These are phyloP conservation scores for Dichotomopilus funicola DNA, from an alignment of 2,329 filamentous ascomycete genomes.

Conservation along the genomic window DNA sequence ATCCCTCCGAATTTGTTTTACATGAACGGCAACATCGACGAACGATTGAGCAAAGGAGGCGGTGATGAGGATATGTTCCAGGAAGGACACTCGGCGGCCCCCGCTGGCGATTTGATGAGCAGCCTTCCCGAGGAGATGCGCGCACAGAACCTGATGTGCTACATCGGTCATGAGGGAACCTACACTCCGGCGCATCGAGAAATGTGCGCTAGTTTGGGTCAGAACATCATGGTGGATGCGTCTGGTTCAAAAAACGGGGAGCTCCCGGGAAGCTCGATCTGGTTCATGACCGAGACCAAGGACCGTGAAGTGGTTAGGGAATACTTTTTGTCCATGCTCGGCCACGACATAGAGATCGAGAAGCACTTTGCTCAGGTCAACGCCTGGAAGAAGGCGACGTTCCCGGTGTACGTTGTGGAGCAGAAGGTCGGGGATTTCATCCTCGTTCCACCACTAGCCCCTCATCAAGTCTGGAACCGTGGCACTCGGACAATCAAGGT, in stretches of 20 bases:
- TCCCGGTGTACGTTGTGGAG: constrained; percentile 87
- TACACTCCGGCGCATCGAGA: constrained; percentile 93
- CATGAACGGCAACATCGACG: constrained; percentile 69
- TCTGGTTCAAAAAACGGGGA: constrained; percentile 68
- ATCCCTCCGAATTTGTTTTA: constrained; percentile 84
- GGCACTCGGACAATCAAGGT: constrained; percentile 95
- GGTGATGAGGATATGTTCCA: constrained; percentile 36
- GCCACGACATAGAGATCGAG: constrained; percentile 95
- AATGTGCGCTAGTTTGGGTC: constrained; percentile 93
- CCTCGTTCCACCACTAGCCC: constrained; percentile 82
- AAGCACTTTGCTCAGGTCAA: constrained; percentile 94
- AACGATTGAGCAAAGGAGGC: constrained; percentile 28
- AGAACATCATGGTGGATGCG: constrained; percentile 97
- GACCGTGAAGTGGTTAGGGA: constrained; percentile 86
- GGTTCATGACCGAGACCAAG: constrained; percentile 98
- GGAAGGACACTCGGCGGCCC: constrained; percentile 51
- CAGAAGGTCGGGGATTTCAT: constrained; percentile 90
- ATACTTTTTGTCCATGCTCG: constrained; percentile 87
- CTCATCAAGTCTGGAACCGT: constrained; percentile 97
- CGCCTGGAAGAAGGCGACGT: constrained; percentile 91
- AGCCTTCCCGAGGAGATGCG: constrained; percentile 80
- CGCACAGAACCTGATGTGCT: constrained; percentile 96
- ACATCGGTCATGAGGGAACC: constrained; percentile 94
- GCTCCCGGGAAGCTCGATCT: constrained; percentile 81
- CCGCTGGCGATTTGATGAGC: constrained; percentile 90